Conservation (phyloP, 768 basidiomycete species). For the Mycena floridula region DNA sequence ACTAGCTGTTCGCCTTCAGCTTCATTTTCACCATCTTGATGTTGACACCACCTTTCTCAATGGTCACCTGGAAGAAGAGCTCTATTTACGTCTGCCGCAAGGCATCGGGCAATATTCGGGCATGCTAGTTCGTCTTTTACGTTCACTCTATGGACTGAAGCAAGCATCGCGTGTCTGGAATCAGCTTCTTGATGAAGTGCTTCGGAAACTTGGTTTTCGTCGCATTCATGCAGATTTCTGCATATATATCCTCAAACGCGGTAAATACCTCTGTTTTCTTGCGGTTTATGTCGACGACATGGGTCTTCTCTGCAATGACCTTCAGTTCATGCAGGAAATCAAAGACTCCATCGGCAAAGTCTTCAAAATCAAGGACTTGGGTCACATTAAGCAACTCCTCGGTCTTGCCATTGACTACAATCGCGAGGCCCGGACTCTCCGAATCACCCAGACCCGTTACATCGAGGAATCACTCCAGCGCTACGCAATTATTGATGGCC, state of each 20-base stretch:
- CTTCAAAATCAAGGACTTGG: slow-evolving; percentile 12
- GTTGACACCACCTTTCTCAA: slow-evolving; percentile 17
- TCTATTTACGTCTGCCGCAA: slow-evolving; percentile 19
- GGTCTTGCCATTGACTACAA: slow-evolving; percentile 12
- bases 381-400: slow-evolving; percentile 6
- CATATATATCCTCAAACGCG: slow-evolving; percentile 7
- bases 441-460: slow-evolving; percentile 10
- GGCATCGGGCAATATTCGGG: slow-evolving; percentile 7
- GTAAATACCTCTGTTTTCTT: slow-evolving; percentile 6
- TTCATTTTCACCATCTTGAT: slow-evolving; percentile 17
- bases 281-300: slow-evolving; percentile 18
- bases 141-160: slow-evolving; percentile 24
- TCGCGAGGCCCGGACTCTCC: slow-evolving; percentile 5
- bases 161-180: slow-evolving; percentile 25
- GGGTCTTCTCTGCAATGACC: neutral
- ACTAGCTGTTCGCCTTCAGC: slow-evolving; percentile 10
- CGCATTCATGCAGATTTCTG: slow-evolving; percentile 10
- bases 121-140: slow-evolving; percentile 9
- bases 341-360: slow-evolving; percentile 8
- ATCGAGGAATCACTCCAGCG: slow-evolving; percentile 2
- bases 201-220: slow-evolving; percentile 15
- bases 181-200: slow-evolving; percentile 9
- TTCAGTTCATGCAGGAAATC: neutral
- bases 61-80: slow-evolving; percentile 16
- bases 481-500: neutral